Evolutionary conservation across 2,329 filamentous ascomycete genomes (phyloP), one percentile per base, ranked within the genome.

Genomic region (Penicillium rolfsii): DNA sequence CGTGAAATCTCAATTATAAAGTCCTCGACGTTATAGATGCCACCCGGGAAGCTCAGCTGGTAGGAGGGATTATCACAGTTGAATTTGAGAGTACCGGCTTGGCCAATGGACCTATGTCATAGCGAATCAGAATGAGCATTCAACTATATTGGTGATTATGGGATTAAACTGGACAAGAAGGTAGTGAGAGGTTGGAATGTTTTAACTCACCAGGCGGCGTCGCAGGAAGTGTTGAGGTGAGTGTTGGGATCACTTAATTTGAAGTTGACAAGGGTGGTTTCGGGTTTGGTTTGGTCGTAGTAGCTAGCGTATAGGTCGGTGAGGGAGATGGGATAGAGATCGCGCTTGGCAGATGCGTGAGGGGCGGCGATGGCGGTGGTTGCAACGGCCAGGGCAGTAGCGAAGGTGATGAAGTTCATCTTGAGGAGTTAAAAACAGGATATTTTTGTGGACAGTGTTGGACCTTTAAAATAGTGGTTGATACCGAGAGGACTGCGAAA

Each of bases 1-100:
- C 64, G 59, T 35, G 58, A 58, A 26, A 67, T 58, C 16, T 55
- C 49, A 1, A 67, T 28, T 14, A 58, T 50, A 36, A 67, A 57
- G 7, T 66, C 48, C n/a, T 66, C 63, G n/a, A 67, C 57, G 22
- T 62, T 59, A n/a, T 59, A 62, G 30, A 67, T 60, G 36, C 65
- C 65, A 9, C 60, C 53, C 3, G 61, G 57, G 38, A 67, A 61
- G 9, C 59, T 57, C 11, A 67, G 35, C 35, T 60, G 58, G 36
- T 67, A 67, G 3, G 57, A 40, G 9, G 49, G 52, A 24, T 66
- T 45, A 11, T 49, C 33, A 56, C 65, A 67, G 50, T 59, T 26
- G 52, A 56, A 65, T 16, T 57, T 59, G 40, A 57, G 40, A n/a
- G 43, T 53, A 22, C 59, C 59, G 12, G 59, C 26, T 52, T 56